phyloP scores from a whole-genome alignment of 1,284 basidiomycete species.

The Cerioporus squamosus region DNA sequence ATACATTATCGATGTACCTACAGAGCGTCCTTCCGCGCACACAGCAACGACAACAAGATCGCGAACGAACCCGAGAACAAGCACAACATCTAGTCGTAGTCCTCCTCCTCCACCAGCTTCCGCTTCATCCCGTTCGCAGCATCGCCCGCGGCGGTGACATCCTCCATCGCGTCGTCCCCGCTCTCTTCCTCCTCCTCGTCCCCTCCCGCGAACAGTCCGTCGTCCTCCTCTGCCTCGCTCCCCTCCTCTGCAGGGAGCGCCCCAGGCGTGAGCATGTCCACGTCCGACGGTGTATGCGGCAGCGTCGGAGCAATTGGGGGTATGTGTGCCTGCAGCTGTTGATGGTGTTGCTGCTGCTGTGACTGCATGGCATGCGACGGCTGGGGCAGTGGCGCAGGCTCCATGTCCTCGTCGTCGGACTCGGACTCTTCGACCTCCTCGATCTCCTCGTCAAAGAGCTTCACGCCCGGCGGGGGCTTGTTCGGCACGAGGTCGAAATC shows the following conservation, averaged over 20 bases:
- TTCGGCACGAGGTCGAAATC: slow-evolving; percentile 95
- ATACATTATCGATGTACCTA: slow-evolving; percentile 13
- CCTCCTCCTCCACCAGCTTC: slow-evolving; percentile 83
- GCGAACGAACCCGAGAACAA: neutral
- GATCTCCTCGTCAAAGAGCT: slow-evolving; percentile 77
- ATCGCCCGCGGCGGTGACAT: slow-evolving; percentile 57
- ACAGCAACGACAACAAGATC: neutral
- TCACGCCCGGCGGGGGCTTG: slow-evolving; percentile 74
- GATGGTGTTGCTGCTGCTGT: neutral
- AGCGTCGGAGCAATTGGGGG: slow-evolving; percentile 54
- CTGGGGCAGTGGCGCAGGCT: slow-evolving; percentile 47
- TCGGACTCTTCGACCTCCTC: slow-evolving; percentile 78
- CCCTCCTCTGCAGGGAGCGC: slow-evolving; percentile 60
- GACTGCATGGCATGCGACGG: slow-evolving; percentile 2
- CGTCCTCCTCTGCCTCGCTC: slow-evolving; percentile 65
- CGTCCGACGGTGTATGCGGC: slow-evolving; percentile 64
- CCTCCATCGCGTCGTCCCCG: slow-evolving; percentile 77
- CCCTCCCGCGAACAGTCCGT: slow-evolving; percentile 65
- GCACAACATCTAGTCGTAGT: slow-evolving; percentile 64
- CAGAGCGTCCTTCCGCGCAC: neutral
- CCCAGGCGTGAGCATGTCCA: slow-evolving; percentile 59
- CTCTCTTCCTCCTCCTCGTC: slow-evolving; percentile 75
- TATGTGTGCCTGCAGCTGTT: slow-evolving; percentile 1
- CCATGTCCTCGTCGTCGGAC: slow-evolving; percentile 69
- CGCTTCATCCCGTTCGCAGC: slow-evolving; percentile 70